These are phyloP conservation scores for Zoysia japonica DNA, from an alignment of 176 grass and related monocot genomes.

Conservation along the genomic window DNA sequence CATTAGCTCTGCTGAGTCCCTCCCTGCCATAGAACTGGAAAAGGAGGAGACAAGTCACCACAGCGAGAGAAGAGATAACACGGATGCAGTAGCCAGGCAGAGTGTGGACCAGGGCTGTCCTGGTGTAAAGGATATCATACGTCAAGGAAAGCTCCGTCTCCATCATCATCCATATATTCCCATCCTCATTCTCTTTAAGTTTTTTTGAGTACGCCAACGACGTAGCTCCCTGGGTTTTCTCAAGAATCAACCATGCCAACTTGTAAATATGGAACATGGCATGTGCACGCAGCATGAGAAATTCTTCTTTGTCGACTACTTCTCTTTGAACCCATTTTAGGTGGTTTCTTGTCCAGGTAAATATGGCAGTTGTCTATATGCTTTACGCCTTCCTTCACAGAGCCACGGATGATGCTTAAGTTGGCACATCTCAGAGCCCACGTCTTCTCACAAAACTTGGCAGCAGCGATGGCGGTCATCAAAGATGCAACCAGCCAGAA, in stretches of 20 bases:
- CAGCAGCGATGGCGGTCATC: too few species aligned
- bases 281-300: not conserved
- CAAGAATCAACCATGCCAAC: slow-evolving; percentile 10
- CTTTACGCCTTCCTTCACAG: not conserved
- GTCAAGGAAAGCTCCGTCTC: slow-evolving; percentile 46
- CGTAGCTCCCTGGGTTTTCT: not conserved
- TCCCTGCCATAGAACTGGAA: not conserved
- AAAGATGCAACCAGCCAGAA: too few species aligned
- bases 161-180: not conserved
- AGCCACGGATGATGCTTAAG: slow-evolving; percentile 9
- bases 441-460: not conserved
- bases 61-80: not conserved
- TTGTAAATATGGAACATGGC: not conserved
- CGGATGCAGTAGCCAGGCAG: slow-evolving; percentile 25
- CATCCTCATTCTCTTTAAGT: not conserved
- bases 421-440: slow-evolving; percentile 28
- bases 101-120: slow-evolving; percentile 17
- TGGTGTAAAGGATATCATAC: slow-evolving; percentile 55
- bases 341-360: slow-evolving; percentile 2
- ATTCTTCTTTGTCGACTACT: not conserved
- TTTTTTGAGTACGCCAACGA: not conserved
- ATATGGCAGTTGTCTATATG: not conserved
- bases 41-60: not conserved
- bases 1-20: not conserved
- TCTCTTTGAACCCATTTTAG: not conserved